Conservation (phyloP, 2,329 filamentous ascomycete species). For the Didymella exigua region DNA sequence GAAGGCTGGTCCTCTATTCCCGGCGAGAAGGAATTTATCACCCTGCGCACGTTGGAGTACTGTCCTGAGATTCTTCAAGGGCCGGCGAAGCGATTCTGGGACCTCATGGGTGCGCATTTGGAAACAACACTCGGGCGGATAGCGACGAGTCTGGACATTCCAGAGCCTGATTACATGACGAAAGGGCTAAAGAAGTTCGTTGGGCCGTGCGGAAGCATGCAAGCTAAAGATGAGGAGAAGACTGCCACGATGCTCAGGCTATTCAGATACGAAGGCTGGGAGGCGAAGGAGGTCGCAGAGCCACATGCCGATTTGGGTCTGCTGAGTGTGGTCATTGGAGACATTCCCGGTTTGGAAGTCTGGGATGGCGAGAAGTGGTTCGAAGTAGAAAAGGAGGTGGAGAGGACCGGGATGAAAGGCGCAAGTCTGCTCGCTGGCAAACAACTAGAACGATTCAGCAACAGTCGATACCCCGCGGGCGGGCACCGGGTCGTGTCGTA, state of each 20-base stretch:
- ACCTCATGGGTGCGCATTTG: slow-evolving; percentile 38
- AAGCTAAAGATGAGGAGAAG: slow-evolving; percentile 26
- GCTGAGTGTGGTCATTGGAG: slow-evolving; percentile 41
- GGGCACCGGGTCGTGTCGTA: slow-evolving; percentile 47
- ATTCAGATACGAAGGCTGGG: slow-evolving; percentile 46
- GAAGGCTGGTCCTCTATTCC: slow-evolving; percentile 46
- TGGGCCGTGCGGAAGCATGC: slow-evolving; percentile 32
- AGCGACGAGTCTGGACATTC: slow-evolving; percentile 27
- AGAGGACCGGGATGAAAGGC: slow-evolving; percentile 14
- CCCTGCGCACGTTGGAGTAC: slow-evolving; percentile 38
- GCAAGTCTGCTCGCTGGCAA: slow-evolving; percentile 41
- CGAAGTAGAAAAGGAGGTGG: slow-evolving; percentile 37
- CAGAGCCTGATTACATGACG: slow-evolving; percentile 10
- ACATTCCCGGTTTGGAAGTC: slow-evolving; percentile 47
- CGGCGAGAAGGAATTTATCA: slow-evolving; percentile 50
- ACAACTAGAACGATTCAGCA: slow-evolving; percentile 38
- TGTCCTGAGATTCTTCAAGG: slow-evolving; percentile 40
- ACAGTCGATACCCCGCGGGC: slow-evolving; percentile 39
- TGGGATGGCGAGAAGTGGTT: slow-evolving; percentile 38
- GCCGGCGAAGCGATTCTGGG: slow-evolving; percentile 43
- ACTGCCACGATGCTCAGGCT: slow-evolving; percentile 46
- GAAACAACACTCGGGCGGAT: slow-evolving; percentile 33
- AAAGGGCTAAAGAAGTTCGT: slow-evolving; percentile 34
- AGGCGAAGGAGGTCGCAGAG: slow-evolving; percentile 45
- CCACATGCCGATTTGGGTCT: slow-evolving; percentile 46